Percentiles rank a stretch among this genome's conserved stretches.
phyloP scores from a whole-genome alignment of 768 basidiomycete genomes.

The Tricholoma hemisulphureum region DNA sequence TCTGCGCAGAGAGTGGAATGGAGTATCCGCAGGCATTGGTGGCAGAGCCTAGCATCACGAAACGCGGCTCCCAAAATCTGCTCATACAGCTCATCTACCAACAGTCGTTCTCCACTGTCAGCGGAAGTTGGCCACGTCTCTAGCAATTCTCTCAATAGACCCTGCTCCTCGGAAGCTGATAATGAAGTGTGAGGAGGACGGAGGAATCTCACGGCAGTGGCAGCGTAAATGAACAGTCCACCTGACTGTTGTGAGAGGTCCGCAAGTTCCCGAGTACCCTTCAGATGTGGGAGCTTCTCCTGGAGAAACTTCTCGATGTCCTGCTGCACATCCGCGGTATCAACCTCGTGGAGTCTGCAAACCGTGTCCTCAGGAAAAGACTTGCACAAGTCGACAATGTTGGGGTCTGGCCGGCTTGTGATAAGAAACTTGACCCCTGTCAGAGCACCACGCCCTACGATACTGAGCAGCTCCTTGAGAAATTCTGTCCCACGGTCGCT shows the following conservation, averaged over 20 bases:
- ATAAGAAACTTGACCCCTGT: neutral
- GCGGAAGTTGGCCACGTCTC: neutral
- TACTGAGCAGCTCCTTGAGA: neutral
- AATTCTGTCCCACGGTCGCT: neutral
- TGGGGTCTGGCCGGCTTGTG: neutral
- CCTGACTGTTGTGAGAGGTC: neutral
- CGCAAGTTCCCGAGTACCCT: neutral
- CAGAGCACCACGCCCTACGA: neutral
- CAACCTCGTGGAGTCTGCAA: neutral
- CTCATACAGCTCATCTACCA: neutral
- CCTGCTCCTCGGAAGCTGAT: neutral
- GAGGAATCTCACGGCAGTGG: neutral
- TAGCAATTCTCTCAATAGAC: neutral
- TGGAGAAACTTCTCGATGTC: neutral
- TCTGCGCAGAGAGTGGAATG: neutral
- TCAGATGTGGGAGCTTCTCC: neutral
- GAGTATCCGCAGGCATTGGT: neutral
- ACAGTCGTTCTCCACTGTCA: neutral
- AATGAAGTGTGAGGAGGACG: neutral
- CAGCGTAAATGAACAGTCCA: neutral
- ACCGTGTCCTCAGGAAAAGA: neutral
- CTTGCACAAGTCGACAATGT: neutral
- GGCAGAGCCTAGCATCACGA: neutral
- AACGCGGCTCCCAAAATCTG: neutral
- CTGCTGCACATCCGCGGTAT: neutral